phyloP scores from a whole-genome alignment of 257 asterid species.

The Solanum chiquidenum region DNA sequence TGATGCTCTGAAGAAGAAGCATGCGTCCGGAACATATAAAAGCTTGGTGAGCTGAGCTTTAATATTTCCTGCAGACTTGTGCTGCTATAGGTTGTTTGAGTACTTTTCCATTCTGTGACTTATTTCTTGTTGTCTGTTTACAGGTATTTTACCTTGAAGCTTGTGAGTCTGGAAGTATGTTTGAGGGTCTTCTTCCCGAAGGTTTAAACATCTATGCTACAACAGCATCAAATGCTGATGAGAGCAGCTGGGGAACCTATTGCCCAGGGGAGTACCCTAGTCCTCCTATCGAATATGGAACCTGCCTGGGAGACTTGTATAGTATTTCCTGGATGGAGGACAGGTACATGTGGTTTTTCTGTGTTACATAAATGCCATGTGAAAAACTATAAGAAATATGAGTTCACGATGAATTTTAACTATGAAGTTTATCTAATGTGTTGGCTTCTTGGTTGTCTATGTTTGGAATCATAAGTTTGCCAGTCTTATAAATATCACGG shows the following conservation, averaged over 20 bases:
- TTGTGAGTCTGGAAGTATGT: slow-evolving; percentile 94
- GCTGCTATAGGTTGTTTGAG: neutral
- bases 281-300: slow-evolving; percentile 78
- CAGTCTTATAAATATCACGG: neutral
- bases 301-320: slow-evolving; percentile 95
- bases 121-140: neutral
- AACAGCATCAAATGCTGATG: slow-evolving; percentile 91
- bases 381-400: neutral
- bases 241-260: slow-evolving; percentile 97
- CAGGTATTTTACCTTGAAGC: slow-evolving; percentile 96
- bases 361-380: neutral
- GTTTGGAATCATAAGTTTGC: neutral
- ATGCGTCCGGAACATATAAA: slow-evolving; percentile 79
- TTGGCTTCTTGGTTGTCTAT: neutral
- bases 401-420: neutral
- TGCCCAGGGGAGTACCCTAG: slow-evolving; percentile 88
- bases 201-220: slow-evolving; percentile 86
- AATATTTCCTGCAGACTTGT: neutral
- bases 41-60: slow-evolving; percentile 61
- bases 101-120: neutral
- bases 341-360: slow-evolving; percentile 31
- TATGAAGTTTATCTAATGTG: neutral
- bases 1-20: slow-evolving; percentile 52
- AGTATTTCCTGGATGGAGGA: slow-evolving; percentile 99
- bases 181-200: slow-evolving; percentile 88